Conservation (phyloP, 2,329 filamentous ascomycete species). For the Microdochium bolleyi region DNA sequence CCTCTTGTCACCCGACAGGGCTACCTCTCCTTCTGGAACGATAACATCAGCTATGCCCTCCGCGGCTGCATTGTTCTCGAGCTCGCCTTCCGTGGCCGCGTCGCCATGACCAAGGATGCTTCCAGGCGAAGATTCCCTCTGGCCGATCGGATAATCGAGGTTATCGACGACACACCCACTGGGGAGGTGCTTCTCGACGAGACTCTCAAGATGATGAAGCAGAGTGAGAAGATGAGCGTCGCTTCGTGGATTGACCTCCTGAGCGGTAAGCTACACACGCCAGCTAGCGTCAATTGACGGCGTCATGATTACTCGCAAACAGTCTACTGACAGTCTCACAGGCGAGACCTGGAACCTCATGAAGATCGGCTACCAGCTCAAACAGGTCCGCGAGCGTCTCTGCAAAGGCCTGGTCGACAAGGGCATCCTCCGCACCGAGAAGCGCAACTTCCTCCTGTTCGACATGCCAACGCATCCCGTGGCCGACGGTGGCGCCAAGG, state of each 20-base stretch:
- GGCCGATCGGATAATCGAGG: constrained; percentile 90
- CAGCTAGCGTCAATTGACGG: constrained; percentile 1
- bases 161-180: constrained; percentile 91
- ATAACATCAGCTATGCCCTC: constrained; percentile 97
- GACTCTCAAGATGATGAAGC: constrained; percentile 99
- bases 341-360: constrained; percentile 99
- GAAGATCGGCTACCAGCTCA: constrained; percentile 99
- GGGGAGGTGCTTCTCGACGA: constrained; percentile 97
- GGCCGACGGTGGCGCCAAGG: constrained; percentile 91
- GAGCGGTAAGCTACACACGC: constrained; percentile 62
- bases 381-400: constrained; percentile 95
- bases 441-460: constrained; percentile 98
- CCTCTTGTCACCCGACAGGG: constrained; percentile 47
- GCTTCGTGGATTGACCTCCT: constrained; percentile 98
- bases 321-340: constrained; percentile 27
- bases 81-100: constrained; percentile 87
- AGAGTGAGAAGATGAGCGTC: constrained; percentile 99
- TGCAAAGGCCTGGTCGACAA: constrained; percentile 98
- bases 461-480: constrained; percentile 99
- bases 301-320: constrained; percentile 1
- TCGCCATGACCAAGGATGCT: constrained; percentile 98
- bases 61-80: constrained; percentile 98
- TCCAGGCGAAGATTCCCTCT: constrained; percentile 86
- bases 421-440: constrained; percentile 95
- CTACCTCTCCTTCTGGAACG: constrained; percentile 99